Conservation (phyloP, 1,139 yeast genomes). For the Kluyveromyces sp. region DNA sequence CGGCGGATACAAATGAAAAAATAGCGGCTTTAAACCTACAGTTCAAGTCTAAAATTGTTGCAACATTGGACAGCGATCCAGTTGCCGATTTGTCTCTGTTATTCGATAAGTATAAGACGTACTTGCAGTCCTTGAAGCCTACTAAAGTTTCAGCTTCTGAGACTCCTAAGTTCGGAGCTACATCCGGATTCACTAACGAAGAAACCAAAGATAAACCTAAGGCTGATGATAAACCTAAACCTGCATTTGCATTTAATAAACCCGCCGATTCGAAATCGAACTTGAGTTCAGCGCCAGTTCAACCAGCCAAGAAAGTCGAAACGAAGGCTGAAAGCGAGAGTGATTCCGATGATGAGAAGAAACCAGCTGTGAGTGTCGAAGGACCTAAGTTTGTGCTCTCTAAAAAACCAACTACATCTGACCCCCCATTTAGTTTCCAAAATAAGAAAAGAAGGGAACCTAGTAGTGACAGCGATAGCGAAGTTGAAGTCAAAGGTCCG, state of each 20-base stretch:
- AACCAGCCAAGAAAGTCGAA: not conserved
- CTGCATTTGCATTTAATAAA: not conserved
- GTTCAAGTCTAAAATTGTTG: slow-evolving; percentile 45
- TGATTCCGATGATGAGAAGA: slow-evolving; percentile 27
- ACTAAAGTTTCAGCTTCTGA: not conserved
- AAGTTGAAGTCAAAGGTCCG: slow-evolving; percentile 55
- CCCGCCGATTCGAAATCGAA: not conserved
- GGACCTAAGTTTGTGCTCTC: slow-evolving; percentile 59
- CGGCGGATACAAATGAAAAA: slow-evolving; percentile 27
- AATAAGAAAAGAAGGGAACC: slow-evolving; percentile 38
- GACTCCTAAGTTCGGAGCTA: not conserved
- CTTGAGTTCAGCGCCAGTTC: not conserved
- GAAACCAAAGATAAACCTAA: not conserved
- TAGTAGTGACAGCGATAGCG: slow-evolving; percentile 43
- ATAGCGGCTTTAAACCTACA: slow-evolving; percentile 63
- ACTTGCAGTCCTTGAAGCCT: slow-evolving; percentile 19
- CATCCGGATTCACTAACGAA: not conserved
- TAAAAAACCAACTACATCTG: slow-evolving; percentile 46
- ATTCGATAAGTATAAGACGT: slow-evolving; percentile 54
- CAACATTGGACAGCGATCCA: slow-evolving; percentile 39
- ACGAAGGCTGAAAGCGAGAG: slow-evolving; percentile 1
- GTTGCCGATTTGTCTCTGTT: slow-evolving; percentile 52
- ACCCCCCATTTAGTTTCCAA: slow-evolving; percentile 53
- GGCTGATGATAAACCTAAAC: not conserved
- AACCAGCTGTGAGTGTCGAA: slow-evolving; percentile 42